Evolutionary conservation across 2,329 filamentous ascomycete genomes (phyloP), one percentile per base, ranked within the genome.

Genomic region (Phoma sp.): DNA sequence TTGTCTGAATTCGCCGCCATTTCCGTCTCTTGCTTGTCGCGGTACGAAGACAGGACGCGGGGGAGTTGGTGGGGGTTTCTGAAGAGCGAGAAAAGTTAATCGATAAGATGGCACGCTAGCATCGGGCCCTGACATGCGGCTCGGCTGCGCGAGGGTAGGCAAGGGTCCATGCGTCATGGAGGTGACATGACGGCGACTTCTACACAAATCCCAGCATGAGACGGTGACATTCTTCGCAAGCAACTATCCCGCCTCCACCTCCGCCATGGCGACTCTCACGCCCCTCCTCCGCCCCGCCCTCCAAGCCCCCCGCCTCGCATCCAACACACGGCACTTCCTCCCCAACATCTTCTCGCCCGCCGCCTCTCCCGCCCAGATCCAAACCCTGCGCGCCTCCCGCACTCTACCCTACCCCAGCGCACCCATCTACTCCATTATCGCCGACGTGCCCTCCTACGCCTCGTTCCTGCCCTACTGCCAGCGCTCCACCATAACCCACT

Each of bases 401-500:
- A 89, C 83, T 4, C 88, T 98, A 13, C 89, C 90, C 13, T 96
- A 96, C 80, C 78, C 87, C 0, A 80, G 86, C 29, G 69, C 76
- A 4, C 81, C 85, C 1, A 87, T 99, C 65, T 99, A 95, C 84
- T 81, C 82, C 63, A 84, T 97, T 50, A 93, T 99, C 74, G 87
- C 92, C 77, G 92, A 97, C 76, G 87, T 99, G 62, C 85, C 91
- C 75, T 64, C 60, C 60, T 99, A 99, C 84, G 81, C 84, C 33
- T 75, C 81, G 62, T 99, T 98, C 81, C 85, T 99, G n/a, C 95
- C 95, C 10, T 97, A 96, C 83, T 96, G 94, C 78, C 84, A 85
- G 38, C 81, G 81, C 40, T 93, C 90, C 33, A 84, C 82, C 57
- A 92, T 98, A 36, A 96, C 92, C 1, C 81, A 82, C 55, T 92